Evolutionary conservation across 768 basidiomycete genomes (phyloP), one percentile per base, ranked within the genome.

Genomic region (Termitomyces sp.): DNA sequence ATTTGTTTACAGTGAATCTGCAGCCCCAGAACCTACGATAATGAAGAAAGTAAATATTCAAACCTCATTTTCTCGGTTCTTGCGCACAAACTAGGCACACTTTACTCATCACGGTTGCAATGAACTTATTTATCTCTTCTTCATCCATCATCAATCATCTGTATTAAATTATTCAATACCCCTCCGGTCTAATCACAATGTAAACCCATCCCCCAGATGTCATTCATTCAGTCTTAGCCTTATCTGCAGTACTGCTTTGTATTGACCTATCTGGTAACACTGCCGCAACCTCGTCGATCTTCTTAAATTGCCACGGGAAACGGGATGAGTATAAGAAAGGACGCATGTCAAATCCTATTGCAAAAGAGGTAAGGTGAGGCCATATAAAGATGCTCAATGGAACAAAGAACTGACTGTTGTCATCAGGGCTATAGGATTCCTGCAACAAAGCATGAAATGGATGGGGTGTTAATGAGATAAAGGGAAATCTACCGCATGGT

Each of bases 381-480:
- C 3, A 50, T 63, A 57, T 28, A 26, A 48, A 57, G 30, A 48
- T 30, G 20, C 43, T 22, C 22, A 3, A 38, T 60, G 55, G 28
- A 2, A 8, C 24, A n/a, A 18, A 40, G 44, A 20, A 40, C 87
- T 66, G 66, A 95, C 95, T 81, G 69, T 98, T 98, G 68, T 97
- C 95, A 69, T 97, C 95, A 1, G 96, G 95, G 65, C 92, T 93
- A 72, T 98, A 98, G 3, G 90, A 91, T 71, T 97, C 94, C 93
- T 97, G 64, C 46, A 30, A 40, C 5, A 54, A 5, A 26, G 4
- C 0, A 30, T 52, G 22, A 45, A 41, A 22, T 46, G 13, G 47
- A 22, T 46, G 13, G 46, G 22, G 8, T 52, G 36, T 40, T 41
- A 5, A 33, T 44, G 9, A 45, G 41, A 20, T 41, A 16, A n/a